These are phyloP conservation scores for Nicotiana noctiflora DNA, from an alignment of 257 asterid genomes.

Conservation along the genomic window DNA sequence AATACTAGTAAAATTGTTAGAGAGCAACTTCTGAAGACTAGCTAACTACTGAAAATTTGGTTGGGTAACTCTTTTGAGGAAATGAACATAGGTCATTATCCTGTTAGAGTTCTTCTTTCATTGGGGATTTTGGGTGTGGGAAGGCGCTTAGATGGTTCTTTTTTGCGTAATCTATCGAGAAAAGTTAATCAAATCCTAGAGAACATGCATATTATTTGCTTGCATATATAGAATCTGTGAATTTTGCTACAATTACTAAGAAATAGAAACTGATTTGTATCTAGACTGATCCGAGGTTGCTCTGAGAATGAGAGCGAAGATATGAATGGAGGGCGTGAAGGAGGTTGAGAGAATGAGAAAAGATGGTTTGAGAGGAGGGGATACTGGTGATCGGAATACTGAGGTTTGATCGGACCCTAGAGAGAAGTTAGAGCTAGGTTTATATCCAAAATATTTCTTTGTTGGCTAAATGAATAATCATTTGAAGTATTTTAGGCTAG, in stretches of 20 bases:
- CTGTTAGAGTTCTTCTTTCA: not conserved
- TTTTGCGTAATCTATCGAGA: not conserved
- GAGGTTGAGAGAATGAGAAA: not conserved
- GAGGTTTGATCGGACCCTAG: not conserved
- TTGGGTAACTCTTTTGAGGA: not conserved
- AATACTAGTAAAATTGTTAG: not conserved
- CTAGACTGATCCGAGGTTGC: not conserved
- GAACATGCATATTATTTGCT: not conserved
- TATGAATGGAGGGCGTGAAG: not conserved
- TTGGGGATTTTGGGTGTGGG: not conserved
- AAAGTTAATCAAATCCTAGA: not conserved
- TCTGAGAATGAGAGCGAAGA: not conserved
- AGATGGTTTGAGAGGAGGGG: not conserved
- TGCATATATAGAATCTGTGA: not conserved
- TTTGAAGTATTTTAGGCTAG: not conserved
- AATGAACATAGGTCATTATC: not conserved
- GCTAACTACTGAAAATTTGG: not conserved
- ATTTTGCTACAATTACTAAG: not conserved
- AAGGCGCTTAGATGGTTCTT: not conserved
- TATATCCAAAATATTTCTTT: not conserved
- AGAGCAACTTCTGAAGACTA: not conserved
- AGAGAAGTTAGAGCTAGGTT: not conserved
- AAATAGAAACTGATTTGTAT: not conserved
- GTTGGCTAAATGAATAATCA: not conserved
- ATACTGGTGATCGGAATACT: not conserved